Evolutionary conservation across 495 filamentous ascomycete species (phyloP).

Genomic region (Haplographium delicatum): DNA sequence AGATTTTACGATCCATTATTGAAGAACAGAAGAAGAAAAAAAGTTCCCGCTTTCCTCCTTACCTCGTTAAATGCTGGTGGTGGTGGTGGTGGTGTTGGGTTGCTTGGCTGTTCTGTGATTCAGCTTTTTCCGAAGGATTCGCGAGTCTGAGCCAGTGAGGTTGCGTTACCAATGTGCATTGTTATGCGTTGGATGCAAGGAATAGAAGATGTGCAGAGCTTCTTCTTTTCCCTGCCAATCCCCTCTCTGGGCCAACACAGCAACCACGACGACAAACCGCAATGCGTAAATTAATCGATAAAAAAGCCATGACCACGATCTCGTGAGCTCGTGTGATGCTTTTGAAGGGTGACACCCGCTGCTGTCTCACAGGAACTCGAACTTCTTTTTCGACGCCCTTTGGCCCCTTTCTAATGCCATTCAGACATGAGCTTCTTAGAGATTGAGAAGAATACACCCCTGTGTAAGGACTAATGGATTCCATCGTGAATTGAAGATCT

Average conservation of each 20-base stretch:
- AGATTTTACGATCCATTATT: no score
- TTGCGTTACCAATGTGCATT: not conserved
- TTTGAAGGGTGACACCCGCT: conserved; percentile 4
- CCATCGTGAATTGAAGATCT: not conserved
- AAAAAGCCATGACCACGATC: not conserved
- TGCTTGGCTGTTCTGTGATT: not conserved
- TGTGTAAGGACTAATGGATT: not conserved
- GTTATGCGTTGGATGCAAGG: conserved; percentile 17
- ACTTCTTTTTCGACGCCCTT: not conserved
- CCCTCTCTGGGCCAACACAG: conserved; percentile 4
- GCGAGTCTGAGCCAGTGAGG: not conserved
- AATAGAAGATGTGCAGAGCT: conserved; percentile 9
- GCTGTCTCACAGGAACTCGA: no score
- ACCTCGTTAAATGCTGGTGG: not conserved
- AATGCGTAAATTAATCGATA: not conserved
- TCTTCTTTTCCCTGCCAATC: conserved; percentile 2
- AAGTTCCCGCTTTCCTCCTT: no score
- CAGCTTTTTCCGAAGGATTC: conserved; percentile 4
- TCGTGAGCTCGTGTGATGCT: conserved; percentile 1
- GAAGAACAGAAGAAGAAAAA: no score
- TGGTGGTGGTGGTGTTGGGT: not conserved
- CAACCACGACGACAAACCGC: conserved; percentile 1
- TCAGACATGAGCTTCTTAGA: not conserved
- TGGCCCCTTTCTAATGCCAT: not conserved
- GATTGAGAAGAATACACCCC: not conserved